Base-by-base conservation (phyloP, 2,329 filamentous ascomycete genomes). In the Sporothrix brunneoviolacea region DNA sequence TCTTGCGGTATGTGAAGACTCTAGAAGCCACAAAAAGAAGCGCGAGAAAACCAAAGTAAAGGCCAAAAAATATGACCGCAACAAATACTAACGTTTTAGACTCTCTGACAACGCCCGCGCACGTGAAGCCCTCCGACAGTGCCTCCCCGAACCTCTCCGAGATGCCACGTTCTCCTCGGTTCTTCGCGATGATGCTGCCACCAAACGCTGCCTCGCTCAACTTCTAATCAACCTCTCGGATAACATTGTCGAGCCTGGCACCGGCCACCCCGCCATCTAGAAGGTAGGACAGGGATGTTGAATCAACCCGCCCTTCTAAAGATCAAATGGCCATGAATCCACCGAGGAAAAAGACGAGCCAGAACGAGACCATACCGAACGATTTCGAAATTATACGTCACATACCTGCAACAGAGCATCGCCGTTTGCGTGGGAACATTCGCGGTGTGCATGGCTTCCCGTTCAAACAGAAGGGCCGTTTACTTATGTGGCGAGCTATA, bases 121-220 rank as follows among this genome's bases (percentile, higher is more conserved):
- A 51, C 86, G 93, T 28, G 93, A 98, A 68, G 93, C 93, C 40
- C 79, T 98, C 19, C 83, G 93, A 37, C 93, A 98, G 69, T 98
- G 93, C 64, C 84, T 98, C 12, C 93, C 93, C 0, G 93, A 98
- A 63, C 93, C 93, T n/a, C 83, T 98, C n/a, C 86, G 93, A 42
- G 93, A 98, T 66, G 91, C 91, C 8, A 98, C 93, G 2, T 98
- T 98, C 67, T 95, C 90, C 8, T 91, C 91, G 0, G 93, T 98
- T 39, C 83, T 98, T 30, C 87, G 93, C 52, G 93, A 98, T 63
- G 93, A 98, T 64, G 93, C 93, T 13, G 93, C 93, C 1, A 98
- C 93, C 0, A 98, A 98, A 74, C 85, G 93, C 53, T 98, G 93
- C 68, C 83, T 98, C 30, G 88, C 91, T n/a, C 93, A 97, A 69